phyloP scores from a whole-genome alignment of 495 filamentous ascomycete genomes.

The Aspergillus ostianus region DNA sequence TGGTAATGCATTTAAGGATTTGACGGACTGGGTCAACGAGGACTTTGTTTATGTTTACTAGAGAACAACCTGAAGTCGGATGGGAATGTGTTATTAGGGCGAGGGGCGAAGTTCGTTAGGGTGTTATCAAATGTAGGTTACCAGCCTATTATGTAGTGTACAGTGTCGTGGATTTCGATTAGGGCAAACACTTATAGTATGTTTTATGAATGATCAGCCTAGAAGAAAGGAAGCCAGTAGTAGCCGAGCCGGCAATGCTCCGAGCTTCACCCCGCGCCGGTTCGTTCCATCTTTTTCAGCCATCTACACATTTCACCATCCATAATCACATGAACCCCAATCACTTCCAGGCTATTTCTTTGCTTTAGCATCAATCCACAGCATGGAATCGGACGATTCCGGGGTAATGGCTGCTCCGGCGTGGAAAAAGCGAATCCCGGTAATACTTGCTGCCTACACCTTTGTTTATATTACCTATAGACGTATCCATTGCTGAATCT shows the following conservation, averaged over 20 bases:
- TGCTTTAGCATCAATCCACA: background rate
- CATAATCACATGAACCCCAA: background rate
- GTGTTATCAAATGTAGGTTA: background rate
- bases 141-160: background rate
- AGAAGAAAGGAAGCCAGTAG: background rate
- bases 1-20: constrained; percentile 54
- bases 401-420: constrained; percentile 27
- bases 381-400: constrained; percentile 29
- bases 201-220: background rate
- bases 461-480: background rate
- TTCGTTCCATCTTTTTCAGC: background rate
- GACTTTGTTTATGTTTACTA: constrained; percentile 61
- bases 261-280: background rate
- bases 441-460: constrained; percentile 11
- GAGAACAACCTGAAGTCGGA: background rate
- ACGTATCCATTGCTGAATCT: background rate
- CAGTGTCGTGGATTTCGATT: too few species aligned
- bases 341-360: too few species aligned
- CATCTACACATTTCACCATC: background rate
- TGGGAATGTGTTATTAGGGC: background rate
- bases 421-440: constrained; percentile 42
- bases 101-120: background rate
- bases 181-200: background rate
- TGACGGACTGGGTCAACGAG: constrained; percentile 55
- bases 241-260: constrained; percentile 1